phyloP scores from a whole-genome alignment of 2,329 filamentous ascomycete species.

The Xylariaceae sp. region DNA sequence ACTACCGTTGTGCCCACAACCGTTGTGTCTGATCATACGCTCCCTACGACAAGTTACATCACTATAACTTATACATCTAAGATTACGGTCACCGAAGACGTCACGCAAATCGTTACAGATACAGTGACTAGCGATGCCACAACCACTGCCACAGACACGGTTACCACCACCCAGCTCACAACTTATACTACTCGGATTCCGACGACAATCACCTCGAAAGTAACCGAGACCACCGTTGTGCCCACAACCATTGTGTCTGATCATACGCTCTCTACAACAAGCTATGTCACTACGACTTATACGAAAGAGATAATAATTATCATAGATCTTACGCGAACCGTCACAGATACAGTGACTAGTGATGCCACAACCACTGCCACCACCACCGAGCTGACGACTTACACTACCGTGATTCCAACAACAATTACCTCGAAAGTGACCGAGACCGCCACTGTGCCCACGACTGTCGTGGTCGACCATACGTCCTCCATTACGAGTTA shows the following conservation, averaged over 20 bases:
- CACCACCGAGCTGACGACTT: neutral
- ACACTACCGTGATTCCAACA: constrained; percentile 18
- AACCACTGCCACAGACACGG: no score
- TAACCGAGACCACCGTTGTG: constrained; percentile 24
- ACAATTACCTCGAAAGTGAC: constrained; percentile 13
- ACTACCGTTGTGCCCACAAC: constrained; percentile 27
- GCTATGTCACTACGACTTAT: constrained; percentile 25
- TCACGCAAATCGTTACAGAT: constrained; percentile 17
- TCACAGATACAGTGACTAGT: constrained; percentile 18
- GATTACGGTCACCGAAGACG: constrained; percentile 20
- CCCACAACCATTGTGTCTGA: constrained; percentile 25
- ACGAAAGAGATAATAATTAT: constrained; percentile 22
- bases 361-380: no score
- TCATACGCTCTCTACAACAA: constrained; percentile 23
- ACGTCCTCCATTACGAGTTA: constrained; percentile 4
- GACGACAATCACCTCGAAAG: constrained; percentile 21
- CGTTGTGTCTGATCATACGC: constrained; percentile 21
- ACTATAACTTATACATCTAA: constrained; percentile 25
- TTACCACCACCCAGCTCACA: no score
- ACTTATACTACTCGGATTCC: constrained; percentile 26
- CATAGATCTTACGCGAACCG: constrained; percentile 18
- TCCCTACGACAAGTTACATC: constrained; percentile 23
- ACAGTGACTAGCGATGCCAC: no score
- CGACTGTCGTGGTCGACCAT: neutral
- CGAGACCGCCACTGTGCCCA: constrained; percentile 13